A percentile compares a stretch with the other conserved stretches of the same genome.
These are phyloP conservation scores for Gymnopilus junonius DNA, from an alignment of 768 basidiomycete genomes.

Conservation along the genomic window DNA sequence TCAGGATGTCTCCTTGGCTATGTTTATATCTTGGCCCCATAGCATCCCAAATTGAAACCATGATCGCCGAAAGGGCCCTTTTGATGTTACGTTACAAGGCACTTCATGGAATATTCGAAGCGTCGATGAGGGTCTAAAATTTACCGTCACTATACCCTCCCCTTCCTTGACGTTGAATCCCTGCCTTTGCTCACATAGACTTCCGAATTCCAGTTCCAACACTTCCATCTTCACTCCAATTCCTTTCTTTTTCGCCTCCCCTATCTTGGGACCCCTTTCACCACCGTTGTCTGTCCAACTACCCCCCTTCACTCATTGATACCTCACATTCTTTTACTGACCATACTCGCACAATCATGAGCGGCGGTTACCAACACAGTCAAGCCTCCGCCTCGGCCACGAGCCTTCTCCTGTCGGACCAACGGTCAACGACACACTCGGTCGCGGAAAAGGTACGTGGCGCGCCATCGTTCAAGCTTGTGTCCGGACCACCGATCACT, in stretches of 20 bases:
- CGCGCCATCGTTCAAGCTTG: not conserved
- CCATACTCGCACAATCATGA: not conserved
- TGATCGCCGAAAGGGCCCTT: not conserved
- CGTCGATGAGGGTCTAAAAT: not conserved
- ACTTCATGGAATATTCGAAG: not conserved
- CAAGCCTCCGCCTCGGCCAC: conserved; percentile 12
- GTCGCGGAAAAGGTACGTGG: not conserved
- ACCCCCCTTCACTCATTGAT: not conserved
- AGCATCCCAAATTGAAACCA: not conserved
- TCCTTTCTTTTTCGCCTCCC: not conserved
- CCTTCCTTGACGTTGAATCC: not conserved
- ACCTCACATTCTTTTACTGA: not conserved
- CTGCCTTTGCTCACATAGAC: not conserved
- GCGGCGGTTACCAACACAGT: not conserved
- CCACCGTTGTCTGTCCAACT: not conserved
- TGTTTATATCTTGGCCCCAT: conserved; percentile 1
- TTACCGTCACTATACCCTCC: conserved; percentile 2
- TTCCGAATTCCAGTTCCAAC: not conserved
- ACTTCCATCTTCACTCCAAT: not conserved
- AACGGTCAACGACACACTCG: not conserved
- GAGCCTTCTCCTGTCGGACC: conserved; percentile 6
- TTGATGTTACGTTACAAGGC: not conserved
- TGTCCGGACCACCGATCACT: not conserved
- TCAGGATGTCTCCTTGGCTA: not conserved
- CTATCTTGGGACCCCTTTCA: not conserved